Percentiles rank a stretch among this genome's conserved stretches.
phyloP scores from a whole-genome alignment of 2,329 filamentous ascomycete species.

The Aspergillus fischeri region DNA sequence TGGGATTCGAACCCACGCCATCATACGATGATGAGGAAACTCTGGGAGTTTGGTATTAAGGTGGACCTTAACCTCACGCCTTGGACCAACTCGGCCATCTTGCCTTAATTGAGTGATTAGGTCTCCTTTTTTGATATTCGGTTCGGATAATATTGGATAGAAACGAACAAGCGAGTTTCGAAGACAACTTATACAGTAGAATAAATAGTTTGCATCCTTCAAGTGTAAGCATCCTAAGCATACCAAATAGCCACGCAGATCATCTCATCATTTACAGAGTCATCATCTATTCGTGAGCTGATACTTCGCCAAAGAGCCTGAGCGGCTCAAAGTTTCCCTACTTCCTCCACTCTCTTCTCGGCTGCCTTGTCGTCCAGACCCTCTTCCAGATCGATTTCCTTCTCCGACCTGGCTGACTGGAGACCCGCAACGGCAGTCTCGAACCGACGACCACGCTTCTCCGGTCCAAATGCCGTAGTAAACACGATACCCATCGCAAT shows the following conservation, averaged over 20 bases:
- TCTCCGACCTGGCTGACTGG: constrained; percentile 11
- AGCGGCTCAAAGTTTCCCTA: constrained; percentile 10
- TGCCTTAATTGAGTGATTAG: constrained; percentile 12
- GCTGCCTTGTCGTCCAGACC: constrained; percentile 19
- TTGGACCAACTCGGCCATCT: constrained; percentile 37
- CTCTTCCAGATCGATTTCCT: constrained; percentile 19
- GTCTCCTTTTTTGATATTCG: too few relatives aligned
- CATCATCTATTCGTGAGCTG: neutral
- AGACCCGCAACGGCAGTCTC: constrained; percentile 53
- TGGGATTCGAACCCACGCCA: constrained; percentile 8
- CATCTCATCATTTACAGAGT: neutral
- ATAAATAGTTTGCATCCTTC: neutral
- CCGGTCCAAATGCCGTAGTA: constrained; percentile 67
- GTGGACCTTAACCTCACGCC: constrained; percentile 17
- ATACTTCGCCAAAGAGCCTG: neutral
- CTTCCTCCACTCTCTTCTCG: constrained; percentile 17
- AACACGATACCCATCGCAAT: constrained; percentile 66
- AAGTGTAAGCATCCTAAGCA: neutral
- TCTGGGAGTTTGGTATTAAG: constrained; percentile 1
- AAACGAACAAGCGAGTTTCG: too few relatives aligned
- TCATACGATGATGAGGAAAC: constrained; percentile 3
- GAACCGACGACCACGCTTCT: constrained; percentile 68
- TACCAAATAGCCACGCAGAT: neutral
- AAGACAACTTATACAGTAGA: neutral
- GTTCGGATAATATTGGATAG: too few relatives aligned